Evolutionary conservation across 257 asterid species (phyloP).

Genomic region (Solanum chilense): DNA sequence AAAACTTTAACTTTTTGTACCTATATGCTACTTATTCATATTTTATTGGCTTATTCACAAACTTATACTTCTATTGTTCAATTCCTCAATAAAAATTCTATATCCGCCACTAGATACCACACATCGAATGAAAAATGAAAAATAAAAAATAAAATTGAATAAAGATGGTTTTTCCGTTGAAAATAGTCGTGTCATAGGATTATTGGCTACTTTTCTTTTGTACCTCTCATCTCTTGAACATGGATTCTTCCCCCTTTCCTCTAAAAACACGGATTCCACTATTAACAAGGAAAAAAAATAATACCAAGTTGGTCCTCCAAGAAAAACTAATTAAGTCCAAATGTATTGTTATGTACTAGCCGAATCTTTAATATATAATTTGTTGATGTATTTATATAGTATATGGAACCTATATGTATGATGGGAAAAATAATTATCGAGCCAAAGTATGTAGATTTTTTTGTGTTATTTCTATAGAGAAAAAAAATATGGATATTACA

Average conservation of each 20-base stretch:
- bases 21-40: too few species aligned
- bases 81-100: too few species aligned
- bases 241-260: not conserved
- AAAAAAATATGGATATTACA: not conserved
- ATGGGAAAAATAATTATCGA: too few species aligned
- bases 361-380: not conserved
- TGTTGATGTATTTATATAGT: not conserved
- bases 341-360: not conserved
- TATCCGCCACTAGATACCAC: too few species aligned
- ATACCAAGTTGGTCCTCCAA: not conserved
- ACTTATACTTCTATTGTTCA: too few species aligned
- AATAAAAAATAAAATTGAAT: too few species aligned
- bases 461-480: not conserved
- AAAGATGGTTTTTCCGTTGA: too few species aligned
- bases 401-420: too few species aligned
- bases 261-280: not conserved
- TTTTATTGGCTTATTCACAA: too few species aligned
- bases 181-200: too few species aligned
- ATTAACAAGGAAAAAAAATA: not conserved
- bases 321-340: not conserved
- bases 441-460: not conserved
- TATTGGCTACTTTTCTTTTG: not conserved
- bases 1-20: too few species aligned
- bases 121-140: too few species aligned
- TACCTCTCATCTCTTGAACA: not conserved